phyloP scores from a whole-genome alignment of 441 rosid genomes.

The Bruguiera hainesii region DNA sequence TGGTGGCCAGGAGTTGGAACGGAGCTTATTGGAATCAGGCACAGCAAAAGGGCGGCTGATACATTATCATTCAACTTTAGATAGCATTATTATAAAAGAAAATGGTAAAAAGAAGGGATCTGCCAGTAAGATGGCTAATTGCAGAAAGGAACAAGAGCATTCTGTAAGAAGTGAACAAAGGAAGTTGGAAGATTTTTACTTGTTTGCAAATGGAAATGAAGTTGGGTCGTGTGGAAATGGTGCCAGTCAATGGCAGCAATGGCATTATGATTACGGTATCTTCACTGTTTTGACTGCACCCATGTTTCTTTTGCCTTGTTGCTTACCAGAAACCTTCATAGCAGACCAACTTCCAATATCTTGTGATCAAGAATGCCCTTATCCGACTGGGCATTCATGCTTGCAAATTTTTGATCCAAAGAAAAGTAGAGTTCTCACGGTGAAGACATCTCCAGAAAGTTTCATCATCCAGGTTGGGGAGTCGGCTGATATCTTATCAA shows the following conservation, averaged over 20 bases:
- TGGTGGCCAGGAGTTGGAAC: constrained; percentile 66
- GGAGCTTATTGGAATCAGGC: constrained; percentile 61
- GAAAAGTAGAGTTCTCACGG: constrained; percentile 48
- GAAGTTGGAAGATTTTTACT: constrained; percentile 14
- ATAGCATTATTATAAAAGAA: constrained; percentile 38
- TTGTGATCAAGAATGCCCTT: constrained; percentile 40
- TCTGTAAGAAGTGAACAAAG: constrained; percentile 16
- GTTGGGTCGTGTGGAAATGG: constrained; percentile 20
- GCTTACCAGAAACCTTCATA: constrained; percentile 19
- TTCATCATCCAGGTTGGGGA: constrained; percentile 86
- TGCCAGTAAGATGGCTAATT: constrained; percentile 17
- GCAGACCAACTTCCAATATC: constrained; percentile 16
- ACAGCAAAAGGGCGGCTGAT: constrained; percentile 83
- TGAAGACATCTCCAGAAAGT: constrained; percentile 66
- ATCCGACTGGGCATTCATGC: constrained; percentile 44
- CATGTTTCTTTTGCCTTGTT: constrained; percentile 47
- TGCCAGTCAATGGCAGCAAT: constrained; percentile 75
- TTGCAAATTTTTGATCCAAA: constrained; percentile 57
- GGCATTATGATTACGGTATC: constrained; percentile 94
- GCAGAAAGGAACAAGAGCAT: constrained; percentile 19
- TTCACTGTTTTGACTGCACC: constrained; percentile 91
- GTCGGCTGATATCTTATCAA: constrained; percentile 74
- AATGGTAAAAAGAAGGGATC: constrained; percentile 30
- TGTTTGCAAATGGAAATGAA: constrained; percentile 22
- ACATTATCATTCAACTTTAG: constrained; percentile 73